A percentile compares a stretch with the other conserved stretches of the same genome.
phyloP scores from a whole-genome alignment of 768 basidiomycete genomes.

The Phlebiopsis flavidoalba region DNA sequence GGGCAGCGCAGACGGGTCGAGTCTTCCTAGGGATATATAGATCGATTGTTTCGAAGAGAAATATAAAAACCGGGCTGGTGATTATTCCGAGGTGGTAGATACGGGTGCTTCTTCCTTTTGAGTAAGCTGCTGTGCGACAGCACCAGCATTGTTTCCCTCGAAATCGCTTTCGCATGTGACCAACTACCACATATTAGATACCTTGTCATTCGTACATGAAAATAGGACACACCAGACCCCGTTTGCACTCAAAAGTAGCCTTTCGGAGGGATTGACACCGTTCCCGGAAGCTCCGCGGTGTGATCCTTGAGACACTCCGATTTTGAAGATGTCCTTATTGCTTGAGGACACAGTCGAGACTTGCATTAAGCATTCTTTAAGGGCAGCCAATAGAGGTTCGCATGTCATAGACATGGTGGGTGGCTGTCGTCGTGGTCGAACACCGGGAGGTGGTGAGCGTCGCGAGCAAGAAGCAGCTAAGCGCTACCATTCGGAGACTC shows the following conservation, averaged over 20 bases:
- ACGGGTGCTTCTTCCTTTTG: neutral
- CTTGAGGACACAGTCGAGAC: conserved; percentile 84
- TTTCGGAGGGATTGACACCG: conserved; percentile 74
- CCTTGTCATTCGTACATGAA: neutral
- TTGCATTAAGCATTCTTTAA: conserved; percentile 81
- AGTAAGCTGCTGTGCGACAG: conserved; percentile 10
- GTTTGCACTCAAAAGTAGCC: conserved; percentile 87
- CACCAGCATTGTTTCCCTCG: conserved; percentile 24
- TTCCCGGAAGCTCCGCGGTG: conserved; percentile 68
- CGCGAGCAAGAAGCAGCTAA: conserved; percentile 1
- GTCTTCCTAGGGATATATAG: too few species aligned
- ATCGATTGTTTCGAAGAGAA: too few species aligned
- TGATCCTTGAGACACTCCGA: conserved; percentile 82
- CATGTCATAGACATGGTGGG: conserved; percentile 73
- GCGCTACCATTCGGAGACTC: conserved; percentile 1
- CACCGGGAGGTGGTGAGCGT: neutral
- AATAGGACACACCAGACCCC: conserved; percentile 70
- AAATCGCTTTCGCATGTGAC: conserved; percentile 29
- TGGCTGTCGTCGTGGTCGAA: neutral
- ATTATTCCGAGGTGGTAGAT: neutral
- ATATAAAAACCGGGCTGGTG: neutral
- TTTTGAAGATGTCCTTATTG: conserved; percentile 70
- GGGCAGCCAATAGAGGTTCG: conserved; percentile 65
- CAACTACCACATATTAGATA: conserved; percentile 14
- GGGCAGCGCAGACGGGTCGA: too few species aligned